Conservation (phyloP, 176 grass and related monocot genomes). For the Musa beccarii region DNA sequence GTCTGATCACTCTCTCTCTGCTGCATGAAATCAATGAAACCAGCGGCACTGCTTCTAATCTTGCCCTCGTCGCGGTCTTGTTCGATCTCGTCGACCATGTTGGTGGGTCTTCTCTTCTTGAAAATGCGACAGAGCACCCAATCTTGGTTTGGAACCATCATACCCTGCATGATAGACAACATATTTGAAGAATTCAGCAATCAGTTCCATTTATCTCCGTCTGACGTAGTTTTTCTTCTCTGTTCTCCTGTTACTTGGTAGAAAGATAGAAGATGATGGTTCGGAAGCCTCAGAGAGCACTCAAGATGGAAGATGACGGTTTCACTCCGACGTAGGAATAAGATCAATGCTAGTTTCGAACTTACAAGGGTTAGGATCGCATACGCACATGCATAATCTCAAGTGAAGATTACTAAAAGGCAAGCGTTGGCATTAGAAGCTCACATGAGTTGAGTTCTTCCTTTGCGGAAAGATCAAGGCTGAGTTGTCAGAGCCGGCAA, state of each 20-base stretch:
- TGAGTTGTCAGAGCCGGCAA: background rate
- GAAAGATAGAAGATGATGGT: background rate
- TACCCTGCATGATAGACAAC: slow-evolving; percentile 11
- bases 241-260: background rate
- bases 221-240: too few relatives aligned
- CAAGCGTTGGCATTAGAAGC: background rate
- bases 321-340: too few relatives aligned
- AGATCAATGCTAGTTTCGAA: too few relatives aligned
- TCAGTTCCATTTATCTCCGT: background rate
- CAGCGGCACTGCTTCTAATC: background rate
- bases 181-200: background rate
- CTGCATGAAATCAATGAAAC: background rate
- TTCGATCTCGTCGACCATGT: slow-evolving; percentile 8
- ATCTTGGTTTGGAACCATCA: slow-evolving; percentile 1
- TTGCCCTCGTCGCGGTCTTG: background rate
- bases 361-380: too few relatives aligned
- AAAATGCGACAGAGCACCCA: slow-evolving; percentile 38
- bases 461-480: background rate
- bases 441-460: slow-evolving; percentile 7
- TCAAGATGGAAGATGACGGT: too few relatives aligned
- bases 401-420: too few relatives aligned
- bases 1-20: background rate
- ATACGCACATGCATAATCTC: too few relatives aligned
- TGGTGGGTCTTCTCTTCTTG: slow-evolving; percentile 33
- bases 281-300: background rate